Conservation (phyloP, 495 filamentous ascomycete species). For the Podospora australis region DNA sequence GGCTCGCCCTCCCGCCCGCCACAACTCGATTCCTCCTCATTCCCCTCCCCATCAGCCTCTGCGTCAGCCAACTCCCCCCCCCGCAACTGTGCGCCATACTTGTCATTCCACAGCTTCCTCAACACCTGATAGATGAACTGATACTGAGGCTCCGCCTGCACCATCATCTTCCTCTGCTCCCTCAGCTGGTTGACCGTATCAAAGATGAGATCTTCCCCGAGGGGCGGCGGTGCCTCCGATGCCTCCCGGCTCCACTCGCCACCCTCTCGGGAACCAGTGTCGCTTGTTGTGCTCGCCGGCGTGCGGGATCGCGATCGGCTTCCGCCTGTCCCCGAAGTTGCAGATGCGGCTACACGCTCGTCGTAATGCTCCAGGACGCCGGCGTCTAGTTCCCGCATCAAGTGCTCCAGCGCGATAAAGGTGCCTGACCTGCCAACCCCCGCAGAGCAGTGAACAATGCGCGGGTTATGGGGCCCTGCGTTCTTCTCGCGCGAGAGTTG, state of each 20-base stretch:
- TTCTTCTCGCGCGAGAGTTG: constrained; percentile 67
- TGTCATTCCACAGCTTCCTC: constrained; percentile 60
- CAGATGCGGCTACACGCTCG: constrained; percentile 5
- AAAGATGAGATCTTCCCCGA: constrained; percentile 46
- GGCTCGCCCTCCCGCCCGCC: constrained; percentile 26
- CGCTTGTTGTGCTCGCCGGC: background rate
- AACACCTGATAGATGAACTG: constrained; percentile 86
- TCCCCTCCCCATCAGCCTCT: constrained; percentile 28
- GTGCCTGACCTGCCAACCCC: constrained; percentile 93
- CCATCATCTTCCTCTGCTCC: constrained; percentile 92
- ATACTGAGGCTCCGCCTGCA: constrained; percentile 83
- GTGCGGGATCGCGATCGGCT: background rate
- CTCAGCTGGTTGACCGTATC: constrained; percentile 75
- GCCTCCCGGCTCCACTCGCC: constrained; percentile 1
- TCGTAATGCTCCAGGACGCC: constrained; percentile 54
- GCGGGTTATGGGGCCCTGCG: constrained; percentile 58
- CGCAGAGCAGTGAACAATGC: constrained; percentile 89
- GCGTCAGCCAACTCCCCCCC: constrained; percentile 17
- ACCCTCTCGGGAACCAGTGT: no score
- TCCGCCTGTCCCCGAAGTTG: background rate
- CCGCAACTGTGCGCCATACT: constrained; percentile 33
- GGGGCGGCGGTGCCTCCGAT: constrained; percentile 1
- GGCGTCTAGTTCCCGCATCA: constrained; percentile 72
- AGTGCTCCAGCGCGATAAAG: constrained; percentile 89
- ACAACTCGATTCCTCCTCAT: background rate